A percentile compares a stretch with the other conserved stretches of the same genome.
These are phyloP conservation scores for Lentinus tigrinus DNA, from an alignment of 768 basidiomycete species.

Conservation along the genomic window DNA sequence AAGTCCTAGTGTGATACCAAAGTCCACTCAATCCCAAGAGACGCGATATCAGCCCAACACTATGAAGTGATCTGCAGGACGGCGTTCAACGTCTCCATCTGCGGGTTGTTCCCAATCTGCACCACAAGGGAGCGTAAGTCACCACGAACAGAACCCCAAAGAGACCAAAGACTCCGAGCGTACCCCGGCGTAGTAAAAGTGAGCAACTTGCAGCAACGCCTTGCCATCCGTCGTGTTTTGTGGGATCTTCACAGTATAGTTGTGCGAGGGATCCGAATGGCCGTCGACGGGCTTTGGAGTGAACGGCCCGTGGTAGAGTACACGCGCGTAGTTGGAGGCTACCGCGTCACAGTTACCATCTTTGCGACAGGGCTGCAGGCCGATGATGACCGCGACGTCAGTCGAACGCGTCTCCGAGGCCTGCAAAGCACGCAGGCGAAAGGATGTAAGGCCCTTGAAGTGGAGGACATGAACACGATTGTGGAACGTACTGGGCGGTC, in stretches of 20 bases:
- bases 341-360: conserved; percentile 21
- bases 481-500: conserved; percentile 30
- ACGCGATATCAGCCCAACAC: too few relatives aligned
- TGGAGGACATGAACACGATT: too few relatives aligned
- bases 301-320: conserved; percentile 31
- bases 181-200: background rate
- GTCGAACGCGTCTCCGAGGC: conserved; percentile 30
- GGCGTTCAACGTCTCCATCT: background rate
- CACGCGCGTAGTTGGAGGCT: conserved; percentile 23
- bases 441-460: too few relatives aligned
- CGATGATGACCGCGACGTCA: conserved; percentile 37
- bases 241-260: background rate
- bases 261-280: background rate
- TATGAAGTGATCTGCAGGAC: background rate
- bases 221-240: background rate
- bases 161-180: too few relatives aligned
- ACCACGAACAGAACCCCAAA: too few relatives aligned
- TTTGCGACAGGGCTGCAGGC: conserved; percentile 23
- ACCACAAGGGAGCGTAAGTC: too few relatives aligned
- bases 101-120: background rate
- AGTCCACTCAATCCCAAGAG: too few relatives aligned
- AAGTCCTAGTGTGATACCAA: too few relatives aligned
- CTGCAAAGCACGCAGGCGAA: conserved; percentile 17
- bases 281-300: conserved; percentile 21
- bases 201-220: background rate